phyloP scores from a whole-genome alignment of 768 basidiomycete species.

The Hygrophoropsis aurantiaca region DNA sequence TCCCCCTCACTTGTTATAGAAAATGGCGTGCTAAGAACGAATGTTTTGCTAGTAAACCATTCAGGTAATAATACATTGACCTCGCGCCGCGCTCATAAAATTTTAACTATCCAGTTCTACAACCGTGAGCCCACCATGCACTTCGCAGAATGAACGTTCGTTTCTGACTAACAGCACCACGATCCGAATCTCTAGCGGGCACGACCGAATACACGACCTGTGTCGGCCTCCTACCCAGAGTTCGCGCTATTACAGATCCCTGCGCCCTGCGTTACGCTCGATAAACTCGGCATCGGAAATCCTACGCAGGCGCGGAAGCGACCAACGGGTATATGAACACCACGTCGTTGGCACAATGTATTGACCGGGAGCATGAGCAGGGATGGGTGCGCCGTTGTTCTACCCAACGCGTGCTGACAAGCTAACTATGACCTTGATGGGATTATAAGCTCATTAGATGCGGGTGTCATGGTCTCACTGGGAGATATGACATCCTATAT shows the following conservation, averaged over 20 bases:
- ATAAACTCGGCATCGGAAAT: slow-evolving; percentile 78
- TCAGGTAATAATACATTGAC: slow-evolving; percentile 23
- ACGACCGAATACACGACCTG: slow-evolving; percentile 38
- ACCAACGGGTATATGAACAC: slow-evolving; percentile 58
- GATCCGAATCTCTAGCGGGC: slow-evolving; percentile 38
- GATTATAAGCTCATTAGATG: slow-evolving; percentile 7
- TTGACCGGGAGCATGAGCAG: slow-evolving; percentile 51
- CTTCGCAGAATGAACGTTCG: not conserved
- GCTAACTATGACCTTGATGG: too few relatives aligned
- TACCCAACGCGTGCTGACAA: too few relatives aligned
- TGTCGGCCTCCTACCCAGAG: slow-evolving; percentile 40
- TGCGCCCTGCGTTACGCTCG: slow-evolving; percentile 51
- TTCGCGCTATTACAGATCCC: slow-evolving; percentile 49
- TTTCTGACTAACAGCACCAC: not conserved
- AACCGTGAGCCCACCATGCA: slow-evolving; percentile 12
- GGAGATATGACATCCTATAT: slow-evolving; percentile 23
- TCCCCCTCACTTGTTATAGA: not conserved
- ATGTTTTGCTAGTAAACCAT: slow-evolving; percentile 37
- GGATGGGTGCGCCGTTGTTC: not conserved
- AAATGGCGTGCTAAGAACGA: not conserved
- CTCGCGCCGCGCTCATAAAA: not conserved
- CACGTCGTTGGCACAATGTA: slow-evolving; percentile 55
- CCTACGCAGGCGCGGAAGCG: slow-evolving; percentile 54
- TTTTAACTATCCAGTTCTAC: slow-evolving; percentile 12
- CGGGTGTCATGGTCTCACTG: slow-evolving; percentile 16